A percentile compares a stretch with the other conserved stretches of the same genome.
Conservation (phyloP, 1,284 basidiomycete genomes). For the Ustilago bromivora region DNA sequence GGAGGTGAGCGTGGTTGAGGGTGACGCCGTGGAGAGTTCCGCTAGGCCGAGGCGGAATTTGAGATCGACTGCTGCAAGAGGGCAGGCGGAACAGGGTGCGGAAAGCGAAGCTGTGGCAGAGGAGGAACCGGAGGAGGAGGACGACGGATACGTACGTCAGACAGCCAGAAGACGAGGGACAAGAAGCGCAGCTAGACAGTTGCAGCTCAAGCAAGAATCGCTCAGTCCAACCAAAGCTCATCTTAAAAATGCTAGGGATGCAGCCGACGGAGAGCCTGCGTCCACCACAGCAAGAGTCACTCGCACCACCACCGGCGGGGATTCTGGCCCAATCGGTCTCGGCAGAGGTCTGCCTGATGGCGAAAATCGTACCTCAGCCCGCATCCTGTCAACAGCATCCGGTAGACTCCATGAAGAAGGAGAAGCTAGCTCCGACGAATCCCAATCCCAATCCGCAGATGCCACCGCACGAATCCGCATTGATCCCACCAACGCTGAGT, state of each 20-base stretch:
- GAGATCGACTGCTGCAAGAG: constrained; percentile 15
- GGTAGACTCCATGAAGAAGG: constrained; percentile 40
- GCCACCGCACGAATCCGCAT: not conserved
- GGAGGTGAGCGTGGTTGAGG: not conserved
- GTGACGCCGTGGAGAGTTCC: constrained; percentile 2
- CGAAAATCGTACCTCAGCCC: not conserved
- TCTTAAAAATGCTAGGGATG: constrained; percentile 5
- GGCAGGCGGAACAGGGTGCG: not conserved
- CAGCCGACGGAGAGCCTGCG: not conserved
- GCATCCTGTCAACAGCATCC: constrained; percentile 34
- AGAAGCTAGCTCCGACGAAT: constrained; percentile 16
- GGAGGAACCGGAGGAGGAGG: not conserved
- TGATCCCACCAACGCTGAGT: constrained; percentile 11
- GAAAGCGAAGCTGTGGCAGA: not conserved
- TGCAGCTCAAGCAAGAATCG: constrained; percentile 30
- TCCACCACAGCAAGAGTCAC: not conserved
- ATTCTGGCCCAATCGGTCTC: constrained; percentile 19
- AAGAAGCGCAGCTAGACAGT: constrained; percentile 17
- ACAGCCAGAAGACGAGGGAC: constrained; percentile 21
- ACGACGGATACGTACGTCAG: constrained; percentile 11
- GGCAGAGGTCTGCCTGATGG: constrained; percentile 27
- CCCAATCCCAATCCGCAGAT: not conserved
- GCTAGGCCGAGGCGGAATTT: constrained; percentile 30
- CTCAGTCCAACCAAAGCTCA: constrained; percentile 29
- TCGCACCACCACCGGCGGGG: not conserved